A percentile compares a stretch with the other conserved stretches of the same genome.
These are phyloP conservation scores for Dendrobium catenatum DNA, from an alignment of 106 monocot species.

Conservation along the genomic window DNA sequence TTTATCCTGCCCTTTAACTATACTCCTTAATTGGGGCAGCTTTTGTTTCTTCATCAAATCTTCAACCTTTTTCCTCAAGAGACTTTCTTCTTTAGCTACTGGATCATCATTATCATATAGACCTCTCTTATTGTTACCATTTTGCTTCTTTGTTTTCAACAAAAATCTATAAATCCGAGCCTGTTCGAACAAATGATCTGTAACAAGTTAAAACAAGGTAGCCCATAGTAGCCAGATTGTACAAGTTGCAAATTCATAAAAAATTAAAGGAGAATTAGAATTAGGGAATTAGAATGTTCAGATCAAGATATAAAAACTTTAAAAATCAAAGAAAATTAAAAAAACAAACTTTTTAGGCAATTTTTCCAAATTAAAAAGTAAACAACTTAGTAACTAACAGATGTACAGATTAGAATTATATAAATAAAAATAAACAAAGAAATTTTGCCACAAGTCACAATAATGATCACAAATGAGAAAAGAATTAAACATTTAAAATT, in stretches of 20 bases:
- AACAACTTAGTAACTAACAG: neutral
- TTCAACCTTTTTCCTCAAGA: slow-evolving; percentile 72
- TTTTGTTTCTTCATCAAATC: slow-evolving; percentile 83
- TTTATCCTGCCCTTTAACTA: slow-evolving; percentile 71
- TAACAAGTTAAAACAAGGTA: neutral
- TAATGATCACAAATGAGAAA: neutral
- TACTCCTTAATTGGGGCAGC: slow-evolving; percentile 53
- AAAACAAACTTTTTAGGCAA: neutral
- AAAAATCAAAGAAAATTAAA: neutral
- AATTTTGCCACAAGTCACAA: neutral
- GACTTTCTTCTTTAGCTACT: slow-evolving; percentile 46
- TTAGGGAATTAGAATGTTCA: neutral
- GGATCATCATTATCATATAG: slow-evolving; percentile 25
- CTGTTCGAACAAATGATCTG: slow-evolving; percentile 20
- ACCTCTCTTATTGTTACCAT: slow-evolving; percentile 20
- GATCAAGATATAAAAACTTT: neutral
- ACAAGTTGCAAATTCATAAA: neutral
- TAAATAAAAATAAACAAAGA: neutral
- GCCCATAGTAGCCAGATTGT: neutral
- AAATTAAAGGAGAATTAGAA: neutral
- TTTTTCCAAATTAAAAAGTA: neutral
- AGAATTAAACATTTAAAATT: neutral
- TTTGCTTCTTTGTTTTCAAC: slow-evolving; percentile 73
- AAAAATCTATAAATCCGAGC: slow-evolving; percentile 74
- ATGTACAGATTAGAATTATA: neutral